Percentiles rank a stretch among this genome's conserved stretches.
Evolutionary conservation across 768 basidiomycete genomes (phyloP).

Genomic region (Paxillus rubicundulus): DNA sequence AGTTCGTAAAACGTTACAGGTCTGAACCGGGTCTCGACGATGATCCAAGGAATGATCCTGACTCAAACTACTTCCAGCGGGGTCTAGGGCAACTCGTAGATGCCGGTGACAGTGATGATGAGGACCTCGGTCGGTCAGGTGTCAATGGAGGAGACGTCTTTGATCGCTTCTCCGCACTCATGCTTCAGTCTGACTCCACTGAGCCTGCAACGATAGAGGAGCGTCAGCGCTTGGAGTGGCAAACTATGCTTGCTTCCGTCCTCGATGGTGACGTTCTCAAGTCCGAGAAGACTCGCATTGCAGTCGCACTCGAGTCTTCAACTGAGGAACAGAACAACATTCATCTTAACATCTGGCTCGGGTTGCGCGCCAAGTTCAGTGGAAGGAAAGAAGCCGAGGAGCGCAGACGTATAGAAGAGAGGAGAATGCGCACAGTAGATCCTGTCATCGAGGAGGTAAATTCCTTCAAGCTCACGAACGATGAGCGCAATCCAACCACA

Average conservation of each 20-base stretch:
- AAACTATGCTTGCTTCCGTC: constrained; percentile 91
- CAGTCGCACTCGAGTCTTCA: constrained; percentile 68
- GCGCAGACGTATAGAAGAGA: constrained; percentile 75
- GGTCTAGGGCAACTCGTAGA: constrained; percentile 68
- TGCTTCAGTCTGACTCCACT: constrained; percentile 60
- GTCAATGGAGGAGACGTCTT: constrained; percentile 44
- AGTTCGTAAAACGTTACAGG: constrained; percentile 76
- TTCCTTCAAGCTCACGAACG: constrained; percentile 61
- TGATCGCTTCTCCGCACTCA: constrained; percentile 50
- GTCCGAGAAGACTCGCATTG: constrained; percentile 92
- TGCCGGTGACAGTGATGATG: constrained; percentile 75
- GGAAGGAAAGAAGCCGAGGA: constrained; percentile 82
- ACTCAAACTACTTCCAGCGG: constrained; percentile 76
- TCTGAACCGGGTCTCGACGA: constrained; percentile 60
- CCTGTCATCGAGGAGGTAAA: constrained; percentile 80
- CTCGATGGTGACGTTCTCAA: constrained; percentile 92
- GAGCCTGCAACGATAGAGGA: constrained; percentile 72
- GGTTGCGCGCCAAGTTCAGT: constrained; percentile 83
- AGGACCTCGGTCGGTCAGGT: constrained; percentile 49
- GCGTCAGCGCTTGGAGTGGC: constrained; percentile 89
- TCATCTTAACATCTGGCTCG: constrained; percentile 80
- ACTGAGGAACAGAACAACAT: constrained; percentile 67
- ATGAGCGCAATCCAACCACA: constrained; percentile 33
- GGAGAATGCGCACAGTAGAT: constrained; percentile 77
- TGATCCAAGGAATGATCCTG: constrained; percentile 77